Base-by-base conservation (phyloP, 176 grass and related monocot species). In the Eragrostis nindensis region DNA sequence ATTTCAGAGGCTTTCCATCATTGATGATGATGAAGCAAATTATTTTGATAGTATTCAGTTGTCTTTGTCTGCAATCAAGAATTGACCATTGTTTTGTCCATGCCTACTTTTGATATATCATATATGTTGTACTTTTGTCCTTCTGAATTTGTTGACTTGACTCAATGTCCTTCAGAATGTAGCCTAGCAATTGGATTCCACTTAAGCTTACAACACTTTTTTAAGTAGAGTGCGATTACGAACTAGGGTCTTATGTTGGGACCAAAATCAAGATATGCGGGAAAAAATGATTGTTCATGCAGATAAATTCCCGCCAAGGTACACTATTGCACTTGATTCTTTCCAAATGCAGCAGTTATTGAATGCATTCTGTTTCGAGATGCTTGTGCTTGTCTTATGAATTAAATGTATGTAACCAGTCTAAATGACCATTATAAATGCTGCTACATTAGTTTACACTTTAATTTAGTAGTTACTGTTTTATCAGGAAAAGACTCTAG, bases 1-100 rank as follows among this genome's bases (percentile, higher is more conserved):
- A 66, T 38, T 80, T 86, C 25, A 77, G 71, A 65, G 65, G 65
- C 7, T 73, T 73, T 80, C 36, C 59, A 86, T 86, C 68, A 80
- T 67, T 86, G 60, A 78, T 80, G 69, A 67, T 78, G 66, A 78
- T 21, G 25, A 69, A 65, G 69, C 68, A 48, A 74, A 47, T 67
- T 86, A 16, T 78, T 78, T 70, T 62, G 40, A 39, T 74, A 24
- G 26, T 56, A 57, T 67, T 72, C 50, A 12, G 22, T 73, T 80
- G 44, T 73, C 54, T 61, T 7, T 65, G 46, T 44, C 18, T 71
- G 15, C 54, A 64, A 21, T 21, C 79, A 80, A 69, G 36, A 68
- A 79, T 39, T 71, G 45, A 65, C 26, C 43, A 54, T 63, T 10
- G 8, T 43, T 53, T 80, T 80, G 32, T 73, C 41, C 21, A 12